Evolutionary conservation across 2,329 filamentous ascomycete species (phyloP).

Genomic region (Pseudogymnoascus sp.): DNA sequence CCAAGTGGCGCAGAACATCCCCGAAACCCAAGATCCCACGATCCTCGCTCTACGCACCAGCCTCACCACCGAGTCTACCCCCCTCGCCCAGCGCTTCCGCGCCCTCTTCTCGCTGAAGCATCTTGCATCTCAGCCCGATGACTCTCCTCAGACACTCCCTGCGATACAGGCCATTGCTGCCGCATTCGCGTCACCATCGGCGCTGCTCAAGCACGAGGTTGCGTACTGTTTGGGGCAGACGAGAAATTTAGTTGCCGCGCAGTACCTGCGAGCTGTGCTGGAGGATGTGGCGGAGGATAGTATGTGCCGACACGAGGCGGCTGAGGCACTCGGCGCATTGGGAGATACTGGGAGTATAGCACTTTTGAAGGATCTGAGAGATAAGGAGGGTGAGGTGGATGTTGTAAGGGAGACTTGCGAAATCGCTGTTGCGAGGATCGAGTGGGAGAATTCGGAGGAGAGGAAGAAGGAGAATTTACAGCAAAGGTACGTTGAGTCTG

Average conservation of each 20-base stretch:
- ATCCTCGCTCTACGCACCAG: constrained; percentile 54
- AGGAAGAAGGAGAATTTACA: constrained; percentile 67
- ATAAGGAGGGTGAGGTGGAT: constrained; percentile 65
- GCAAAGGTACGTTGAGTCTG: constrained; percentile 54
- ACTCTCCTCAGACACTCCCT: constrained; percentile 45
- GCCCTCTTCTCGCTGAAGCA: constrained; percentile 97
- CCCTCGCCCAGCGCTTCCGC: constrained; percentile 83
- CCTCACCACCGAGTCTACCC: constrained; percentile 69
- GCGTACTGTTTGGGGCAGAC: constrained; percentile 96
- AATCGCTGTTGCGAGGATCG: constrained; percentile 86
- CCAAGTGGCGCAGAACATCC: neutral
- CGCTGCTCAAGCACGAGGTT: constrained; percentile 88
- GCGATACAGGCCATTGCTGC: constrained; percentile 78
- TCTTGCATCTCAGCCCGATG: constrained; percentile 59
- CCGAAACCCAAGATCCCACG: constrained; percentile 27
- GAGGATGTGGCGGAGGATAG: constrained; percentile 73
- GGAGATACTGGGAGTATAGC: constrained; percentile 66
- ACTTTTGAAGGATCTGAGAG: constrained; percentile 62
- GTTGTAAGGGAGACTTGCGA: constrained; percentile 94
- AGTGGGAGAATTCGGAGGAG: constrained; percentile 77
- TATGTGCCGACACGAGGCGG: constrained; percentile 95
- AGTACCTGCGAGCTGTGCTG: constrained; percentile 64
- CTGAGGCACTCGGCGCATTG: constrained; percentile 85
- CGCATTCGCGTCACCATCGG: constrained; percentile 74
- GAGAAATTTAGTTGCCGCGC: constrained; percentile 63